Conservation (phyloP, 2,329 filamentous ascomycete genomes). For the Neonectria faginata region DNA sequence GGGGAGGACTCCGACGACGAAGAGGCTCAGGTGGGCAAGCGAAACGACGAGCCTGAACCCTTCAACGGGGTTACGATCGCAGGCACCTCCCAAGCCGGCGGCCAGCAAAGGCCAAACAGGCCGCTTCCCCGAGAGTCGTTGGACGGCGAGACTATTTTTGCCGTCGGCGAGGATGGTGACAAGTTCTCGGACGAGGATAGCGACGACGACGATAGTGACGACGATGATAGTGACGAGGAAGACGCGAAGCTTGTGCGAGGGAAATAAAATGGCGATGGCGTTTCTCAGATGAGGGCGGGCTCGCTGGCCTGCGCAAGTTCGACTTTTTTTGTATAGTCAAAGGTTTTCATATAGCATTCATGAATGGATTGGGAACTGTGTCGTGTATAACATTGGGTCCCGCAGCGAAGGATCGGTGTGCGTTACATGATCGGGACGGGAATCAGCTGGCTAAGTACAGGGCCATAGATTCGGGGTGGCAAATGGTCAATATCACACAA, state of each 20-base stretch:
- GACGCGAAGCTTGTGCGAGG: constrained; percentile 67
- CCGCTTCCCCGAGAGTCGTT: constrained; percentile 65
- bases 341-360: constrained; percentile 34
- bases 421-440: constrained; percentile 22
- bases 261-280: constrained; percentile 49
- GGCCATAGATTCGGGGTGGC: constrained; percentile 10
- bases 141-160: constrained; percentile 96
- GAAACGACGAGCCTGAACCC: constrained; percentile 39
- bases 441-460: constrained; percentile 24
- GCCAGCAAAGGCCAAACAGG: constrained; percentile 40
- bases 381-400: constrained; percentile 16
- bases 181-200: constrained; percentile 82
- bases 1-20: constrained; percentile 70
- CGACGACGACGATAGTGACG: constrained; percentile 66
- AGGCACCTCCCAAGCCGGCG: constrained; percentile 40
- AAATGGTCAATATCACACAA: constrained; percentile 12
- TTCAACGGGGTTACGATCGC: constrained; percentile 43
- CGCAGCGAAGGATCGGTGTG: constrained; percentile 7
- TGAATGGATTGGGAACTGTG: constrained; percentile 36
- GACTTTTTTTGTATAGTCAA: constrained; percentile 39
- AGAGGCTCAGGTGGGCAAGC: constrained; percentile 62
- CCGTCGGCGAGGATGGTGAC: constrained; percentile 86
- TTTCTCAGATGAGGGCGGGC: not conserved
- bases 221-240: constrained; percentile 69
- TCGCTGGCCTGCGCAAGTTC: constrained; percentile 4